phyloP scores from a whole-genome alignment of 441 rosid species.

The Bruguiera hainesii region DNA sequence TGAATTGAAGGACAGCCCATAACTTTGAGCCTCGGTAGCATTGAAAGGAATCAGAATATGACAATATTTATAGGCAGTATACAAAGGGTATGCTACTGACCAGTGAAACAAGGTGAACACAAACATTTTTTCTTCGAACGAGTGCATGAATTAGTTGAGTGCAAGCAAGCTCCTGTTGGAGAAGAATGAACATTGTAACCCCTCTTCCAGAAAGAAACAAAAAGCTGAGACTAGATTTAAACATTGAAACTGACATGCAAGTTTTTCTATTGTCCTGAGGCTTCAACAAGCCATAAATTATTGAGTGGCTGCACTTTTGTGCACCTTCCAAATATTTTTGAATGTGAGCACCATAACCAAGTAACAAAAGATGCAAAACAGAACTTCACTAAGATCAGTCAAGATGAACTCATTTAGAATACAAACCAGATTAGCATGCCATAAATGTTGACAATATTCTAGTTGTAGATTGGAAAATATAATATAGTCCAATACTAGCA shows the following conservation, averaged over 20 bases:
- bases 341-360: neutral
- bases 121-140: constrained; percentile 71
- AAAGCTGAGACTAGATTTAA: constrained; percentile 5
- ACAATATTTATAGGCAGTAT: neutral
- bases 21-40: neutral
- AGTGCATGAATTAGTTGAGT: constrained; percentile 78
- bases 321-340: neutral
- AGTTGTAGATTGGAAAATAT: too few species aligned
- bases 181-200: constrained; percentile 11
- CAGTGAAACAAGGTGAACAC: constrained; percentile 76
- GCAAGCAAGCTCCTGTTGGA: constrained; percentile 68
- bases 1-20: neutral
- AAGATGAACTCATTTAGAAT: too few species aligned
- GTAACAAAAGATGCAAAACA: neutral
- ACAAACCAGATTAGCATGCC: too few species aligned
- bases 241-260: constrained; percentile 4
- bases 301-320: neutral
- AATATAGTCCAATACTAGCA: too few species aligned
- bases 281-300: constrained; percentile 3
- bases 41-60: neutral
- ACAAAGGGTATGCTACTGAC: constrained; percentile 39
- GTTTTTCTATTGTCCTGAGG: neutral
- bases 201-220: constrained; percentile 10
- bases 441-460: too few species aligned
- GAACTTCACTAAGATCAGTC: too few species aligned